Conservation (phyloP, 2,329 filamentous ascomycete species). For the Lachnellula occidentalis region DNA sequence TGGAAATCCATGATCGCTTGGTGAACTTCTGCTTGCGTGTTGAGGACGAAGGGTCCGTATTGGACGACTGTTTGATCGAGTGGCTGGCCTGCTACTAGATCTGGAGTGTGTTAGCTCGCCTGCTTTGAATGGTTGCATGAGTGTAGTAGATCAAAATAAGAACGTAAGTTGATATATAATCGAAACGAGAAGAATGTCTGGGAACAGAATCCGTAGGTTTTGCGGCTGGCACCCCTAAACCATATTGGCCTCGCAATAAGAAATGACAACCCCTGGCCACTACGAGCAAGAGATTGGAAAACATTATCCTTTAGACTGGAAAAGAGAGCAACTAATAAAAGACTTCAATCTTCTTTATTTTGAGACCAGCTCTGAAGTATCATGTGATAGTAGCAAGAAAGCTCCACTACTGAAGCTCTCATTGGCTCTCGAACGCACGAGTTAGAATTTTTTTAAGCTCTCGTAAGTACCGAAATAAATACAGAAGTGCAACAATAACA, state of each 20-base stretch:
- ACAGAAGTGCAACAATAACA: neutral
- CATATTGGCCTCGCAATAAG: too few species aligned
- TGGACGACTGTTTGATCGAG: slow-evolving; percentile 76
- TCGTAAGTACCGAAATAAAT: slow-evolving; percentile 8
- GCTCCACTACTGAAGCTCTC: neutral
- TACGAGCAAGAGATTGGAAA: too few species aligned
- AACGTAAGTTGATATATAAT: too few species aligned
- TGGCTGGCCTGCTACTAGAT: slow-evolving; percentile 74
- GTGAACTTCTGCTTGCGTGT: slow-evolving; percentile 64
- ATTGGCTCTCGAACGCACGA: neutral
- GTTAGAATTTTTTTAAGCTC: neutral
- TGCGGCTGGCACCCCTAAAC: too few species aligned
- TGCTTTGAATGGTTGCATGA: neutral
- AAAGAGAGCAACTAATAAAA: too few species aligned
- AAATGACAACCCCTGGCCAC: too few species aligned
- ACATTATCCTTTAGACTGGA: too few species aligned
- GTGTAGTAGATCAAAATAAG: neutral
- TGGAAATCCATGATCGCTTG: slow-evolving; percentile 74
- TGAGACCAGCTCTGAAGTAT: too few species aligned
- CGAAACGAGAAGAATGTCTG: too few species aligned
- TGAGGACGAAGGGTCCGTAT: slow-evolving; percentile 82
- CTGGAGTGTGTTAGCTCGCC: slow-evolving; percentile 27
- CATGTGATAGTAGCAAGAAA: too few species aligned
- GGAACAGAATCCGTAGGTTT: too few species aligned
- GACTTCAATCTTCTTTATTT: too few species aligned